Evolutionary conservation across 257 asterid genomes (phyloP).

Genomic region (Nicotiana benthamiana): DNA sequence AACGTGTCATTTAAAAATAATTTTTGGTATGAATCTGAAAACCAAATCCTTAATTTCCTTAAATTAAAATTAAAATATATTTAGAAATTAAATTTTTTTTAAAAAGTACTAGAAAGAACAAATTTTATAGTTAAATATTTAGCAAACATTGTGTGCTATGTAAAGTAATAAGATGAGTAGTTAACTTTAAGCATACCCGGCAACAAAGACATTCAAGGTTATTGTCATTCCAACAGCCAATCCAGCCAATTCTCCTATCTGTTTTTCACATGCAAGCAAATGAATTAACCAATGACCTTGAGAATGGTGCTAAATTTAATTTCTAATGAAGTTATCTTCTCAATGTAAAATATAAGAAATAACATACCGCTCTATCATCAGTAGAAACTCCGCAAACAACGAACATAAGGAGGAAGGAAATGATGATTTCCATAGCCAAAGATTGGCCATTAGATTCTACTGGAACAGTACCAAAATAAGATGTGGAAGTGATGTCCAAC

Average conservation of each 20-base stretch:
- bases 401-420: slow-evolving; percentile 69
- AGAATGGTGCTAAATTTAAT: background rate
- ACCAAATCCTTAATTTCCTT: background rate
- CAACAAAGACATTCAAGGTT: slow-evolving; percentile 57
- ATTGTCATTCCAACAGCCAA: slow-evolving; percentile 69
- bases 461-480: slow-evolving; percentile 58
- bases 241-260: slow-evolving; percentile 51
- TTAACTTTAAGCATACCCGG: slow-evolving; percentile 36
- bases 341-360: background rate
- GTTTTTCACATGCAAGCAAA: background rate
- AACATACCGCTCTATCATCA: slow-evolving; percentile 47
- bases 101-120: background rate
- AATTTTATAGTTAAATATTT: too few species aligned
- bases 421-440: slow-evolving; percentile 50
- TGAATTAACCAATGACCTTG: background rate
- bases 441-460: slow-evolving; percentile 55
- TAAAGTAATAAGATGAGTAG: background rate
- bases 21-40: background rate
- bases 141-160: too few species aligned
- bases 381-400: slow-evolving; percentile 45
- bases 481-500: slow-evolving; percentile 31
- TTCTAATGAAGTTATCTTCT: background rate
- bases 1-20: too few species aligned
- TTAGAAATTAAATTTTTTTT: too few species aligned
- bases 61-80: too few species aligned